A percentile compares a stretch with the other conserved stretches of the same genome.
Evolutionary conservation across 371 early-diverging fungal genomes (phyloP).

Genomic region (Nematocida sp.): DNA sequence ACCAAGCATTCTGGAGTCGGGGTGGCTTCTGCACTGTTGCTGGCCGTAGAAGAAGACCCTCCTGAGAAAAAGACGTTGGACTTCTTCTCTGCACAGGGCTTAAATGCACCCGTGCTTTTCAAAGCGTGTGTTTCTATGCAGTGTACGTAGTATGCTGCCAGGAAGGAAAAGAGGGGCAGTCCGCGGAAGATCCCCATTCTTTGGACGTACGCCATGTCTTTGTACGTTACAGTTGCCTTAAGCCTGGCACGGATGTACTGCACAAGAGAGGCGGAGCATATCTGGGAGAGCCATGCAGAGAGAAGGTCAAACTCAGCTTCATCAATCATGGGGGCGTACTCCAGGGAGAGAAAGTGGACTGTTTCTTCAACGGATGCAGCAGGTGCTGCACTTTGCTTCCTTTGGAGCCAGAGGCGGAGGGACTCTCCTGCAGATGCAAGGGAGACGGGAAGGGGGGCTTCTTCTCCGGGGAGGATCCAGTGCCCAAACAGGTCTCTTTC

Average conservation of each 20-base stretch:
- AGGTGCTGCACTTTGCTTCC: too few relatives aligned
- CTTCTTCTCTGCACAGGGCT: too few relatives aligned
- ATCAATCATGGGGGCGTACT: constrained; percentile 65
- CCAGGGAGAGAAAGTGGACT: not conserved
- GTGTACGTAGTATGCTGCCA: constrained; percentile 92
- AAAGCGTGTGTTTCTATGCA: too few relatives aligned
- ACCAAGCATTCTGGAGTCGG: too few relatives aligned
- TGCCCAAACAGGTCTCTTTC: constrained; percentile 80
- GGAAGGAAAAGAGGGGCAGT: constrained; percentile 88
- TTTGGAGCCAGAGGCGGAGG: not conserved
- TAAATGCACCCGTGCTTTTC: too few relatives aligned
- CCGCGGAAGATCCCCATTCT: constrained; percentile 90
- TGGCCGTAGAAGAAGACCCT: too few relatives aligned
- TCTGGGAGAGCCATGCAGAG: constrained; percentile 93
- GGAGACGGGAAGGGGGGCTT: constrained; percentile 69
- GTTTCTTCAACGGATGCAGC: too few relatives aligned
- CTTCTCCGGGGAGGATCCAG: constrained; percentile 92
- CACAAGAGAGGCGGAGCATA: constrained; percentile 82
- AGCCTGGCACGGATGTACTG: constrained; percentile 97
- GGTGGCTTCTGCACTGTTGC: too few relatives aligned
- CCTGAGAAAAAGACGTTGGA: too few relatives aligned
- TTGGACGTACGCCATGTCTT: constrained; percentile 94
- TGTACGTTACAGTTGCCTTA: constrained; percentile 87
- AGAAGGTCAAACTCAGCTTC: constrained; percentile 87
- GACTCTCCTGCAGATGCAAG: not conserved